Evolutionary conservation across 2,329 filamentous ascomycete genomes (phyloP), one percentile per base, ranked within the genome.

Genomic region (Aspergillus fumigatus): DNA sequence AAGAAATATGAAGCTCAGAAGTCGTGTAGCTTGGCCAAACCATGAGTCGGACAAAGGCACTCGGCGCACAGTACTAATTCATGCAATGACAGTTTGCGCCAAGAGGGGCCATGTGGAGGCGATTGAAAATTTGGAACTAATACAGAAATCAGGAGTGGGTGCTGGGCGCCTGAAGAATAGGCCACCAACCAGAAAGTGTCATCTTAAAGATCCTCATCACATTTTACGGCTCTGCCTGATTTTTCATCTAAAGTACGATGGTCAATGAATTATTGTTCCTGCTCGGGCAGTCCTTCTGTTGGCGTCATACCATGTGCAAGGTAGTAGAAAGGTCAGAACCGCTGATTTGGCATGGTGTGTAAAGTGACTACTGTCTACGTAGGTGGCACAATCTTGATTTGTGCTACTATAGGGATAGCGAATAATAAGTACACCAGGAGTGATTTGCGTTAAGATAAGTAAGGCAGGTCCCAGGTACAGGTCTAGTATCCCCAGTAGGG

Each of bases 171-270:
- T 52, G 52, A 48, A 51, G 32, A 50, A 43, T 25, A 29, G 50
- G 51, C 51, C 54, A 32, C 54, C 43, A 35, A 48, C 41, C 49
- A 50, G 52, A 35, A 32, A 59, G 56, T 48, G 32, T 54, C 57
- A 59, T 57, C 48, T 47, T 21, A n/a, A 38, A 9, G 45, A 25
- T n/a, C 52, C 51, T 29, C 35, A 35, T 43, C 50, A 27, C 47
- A 48, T 14, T 27, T 11, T 11, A 38, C 6, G 27, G 32, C 9
- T 38, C 48, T 48, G 29, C 26, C 21, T 17, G 32, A 17, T 7
- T 17, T 17, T 6, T 35, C 7, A 38, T 38, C 17, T 38, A 38
- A 38, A 38, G 5, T 14, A 17, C 14, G 6, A 38, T n/a, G 14
- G 6, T 6, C 32, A 38, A 17, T 2, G 32, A 40, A 10, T 29